These are phyloP conservation scores for Cerioporus squamosus DNA, from an alignment of 1,284 basidiomycete genomes.

Conservation along the genomic window DNA sequence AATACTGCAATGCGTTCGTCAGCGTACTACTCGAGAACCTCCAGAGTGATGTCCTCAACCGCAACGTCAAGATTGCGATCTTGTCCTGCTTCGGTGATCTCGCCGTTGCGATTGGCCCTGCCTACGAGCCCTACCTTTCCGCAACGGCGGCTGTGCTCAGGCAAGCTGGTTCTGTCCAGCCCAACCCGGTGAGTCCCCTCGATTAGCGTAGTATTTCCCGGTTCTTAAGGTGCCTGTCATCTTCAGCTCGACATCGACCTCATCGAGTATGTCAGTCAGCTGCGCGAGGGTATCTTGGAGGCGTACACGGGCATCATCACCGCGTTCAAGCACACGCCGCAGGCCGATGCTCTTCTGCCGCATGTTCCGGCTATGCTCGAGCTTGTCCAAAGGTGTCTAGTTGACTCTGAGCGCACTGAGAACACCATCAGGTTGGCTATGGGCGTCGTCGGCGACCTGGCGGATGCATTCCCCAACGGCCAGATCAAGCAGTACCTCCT, in stretches of 20 bases:
- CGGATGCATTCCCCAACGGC: slow-evolving; percentile 82
- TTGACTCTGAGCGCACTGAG: slow-evolving; percentile 88
- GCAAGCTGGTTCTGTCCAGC: slow-evolving; percentile 88
- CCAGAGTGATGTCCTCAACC: slow-evolving; percentile 88
- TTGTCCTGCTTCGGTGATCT: slow-evolving; percentile 97
- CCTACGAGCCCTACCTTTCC: slow-evolving; percentile 89
- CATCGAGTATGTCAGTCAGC: slow-evolving; percentile 88
- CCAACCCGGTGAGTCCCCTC: slow-evolving; percentile 75
- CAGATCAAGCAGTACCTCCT: slow-evolving; percentile 84
- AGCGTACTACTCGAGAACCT: slow-evolving; percentile 90
- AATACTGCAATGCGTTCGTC: slow-evolving; percentile 91
- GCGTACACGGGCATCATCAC: slow-evolving; percentile 96
- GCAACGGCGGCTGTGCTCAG: slow-evolving; percentile 91
- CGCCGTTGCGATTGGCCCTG: slow-evolving; percentile 87
- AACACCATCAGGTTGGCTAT: slow-evolving; percentile 61
- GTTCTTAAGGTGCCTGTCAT: neutral
- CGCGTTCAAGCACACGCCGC: slow-evolving; percentile 84
- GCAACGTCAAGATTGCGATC: slow-evolving; percentile 96
- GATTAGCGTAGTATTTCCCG: neutral
- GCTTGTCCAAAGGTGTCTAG: slow-evolving; percentile 81
- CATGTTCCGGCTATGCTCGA: slow-evolving; percentile 82
- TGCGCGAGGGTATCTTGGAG: slow-evolving; percentile 96
- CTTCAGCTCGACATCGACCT: slow-evolving; percentile 83
- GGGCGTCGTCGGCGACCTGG: slow-evolving; percentile 85
- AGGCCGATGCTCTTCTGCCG: slow-evolving; percentile 71